Evolutionary conservation across 2,329 filamentous ascomycete species (phyloP).

Genomic region (Claviceps purpurea): DNA sequence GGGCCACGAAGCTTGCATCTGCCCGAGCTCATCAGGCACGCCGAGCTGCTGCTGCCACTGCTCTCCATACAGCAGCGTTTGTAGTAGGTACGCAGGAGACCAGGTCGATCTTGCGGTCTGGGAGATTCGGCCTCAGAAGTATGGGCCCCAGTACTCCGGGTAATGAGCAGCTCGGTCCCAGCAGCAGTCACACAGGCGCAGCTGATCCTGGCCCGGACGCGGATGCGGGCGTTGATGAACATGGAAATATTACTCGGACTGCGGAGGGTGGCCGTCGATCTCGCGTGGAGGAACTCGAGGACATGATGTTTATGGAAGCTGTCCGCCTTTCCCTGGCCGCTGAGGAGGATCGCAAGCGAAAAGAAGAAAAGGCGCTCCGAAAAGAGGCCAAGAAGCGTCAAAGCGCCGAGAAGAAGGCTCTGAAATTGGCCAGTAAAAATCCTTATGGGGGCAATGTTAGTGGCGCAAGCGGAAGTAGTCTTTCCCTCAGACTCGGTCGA

Average conservation of each 20-base stretch:
- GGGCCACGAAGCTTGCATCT: constrained; percentile 76
- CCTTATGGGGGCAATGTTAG: constrained; percentile 23
- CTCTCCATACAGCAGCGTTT: constrained; percentile 88
- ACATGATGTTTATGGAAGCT: constrained; percentile 98
- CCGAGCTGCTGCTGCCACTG: constrained; percentile 82
- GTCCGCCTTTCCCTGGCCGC: constrained; percentile 81
- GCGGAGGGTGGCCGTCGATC: constrained; percentile 21
- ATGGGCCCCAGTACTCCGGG: constrained; percentile 20
- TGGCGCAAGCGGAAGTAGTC: constrained; percentile 46
- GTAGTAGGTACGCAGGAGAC: constrained; percentile 56
- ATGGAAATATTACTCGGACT: constrained; percentile 9
- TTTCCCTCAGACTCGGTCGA: constrained; percentile 47
- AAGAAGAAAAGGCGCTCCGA: constrained; percentile 38
- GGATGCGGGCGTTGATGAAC: constrained; percentile 12
- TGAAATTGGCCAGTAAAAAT: constrained; percentile 42
- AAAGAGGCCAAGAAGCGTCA: constrained; percentile 79
- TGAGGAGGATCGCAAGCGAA: constrained; percentile 83
- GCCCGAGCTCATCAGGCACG: constrained; percentile 76
- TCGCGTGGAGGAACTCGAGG: constrained; percentile 79
- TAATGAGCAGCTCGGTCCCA: constrained; percentile 4
- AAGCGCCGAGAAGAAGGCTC: constrained; percentile 69
- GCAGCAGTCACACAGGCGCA: not conserved
- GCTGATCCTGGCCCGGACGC: constrained; percentile 14
- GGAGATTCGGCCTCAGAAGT: constrained; percentile 45
- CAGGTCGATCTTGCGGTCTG: constrained; percentile 30